A percentile compares a stretch with the other conserved stretches of the same genome.
phyloP scores from a whole-genome alignment of 192 early-diverging fungal species.

The Coemansia pectinata region DNA sequence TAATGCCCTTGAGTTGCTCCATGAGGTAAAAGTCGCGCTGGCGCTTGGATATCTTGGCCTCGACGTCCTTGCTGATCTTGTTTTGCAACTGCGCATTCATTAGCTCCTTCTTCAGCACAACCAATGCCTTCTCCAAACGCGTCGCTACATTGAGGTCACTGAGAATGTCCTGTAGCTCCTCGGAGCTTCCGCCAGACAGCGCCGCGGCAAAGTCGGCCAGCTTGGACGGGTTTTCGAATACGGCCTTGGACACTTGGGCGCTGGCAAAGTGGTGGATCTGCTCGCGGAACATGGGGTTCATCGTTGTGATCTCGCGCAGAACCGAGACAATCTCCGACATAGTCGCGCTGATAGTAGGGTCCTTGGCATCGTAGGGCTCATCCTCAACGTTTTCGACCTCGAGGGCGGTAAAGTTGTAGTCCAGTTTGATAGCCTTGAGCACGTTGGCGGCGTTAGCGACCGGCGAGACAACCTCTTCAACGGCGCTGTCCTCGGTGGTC shows the following conservation, averaged over 20 bases:
- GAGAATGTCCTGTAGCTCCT: conserved; percentile 89
- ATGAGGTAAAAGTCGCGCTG: conserved; percentile 99
- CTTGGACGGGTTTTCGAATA: conserved; percentile 92
- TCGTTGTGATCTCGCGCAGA: conserved; percentile 91
- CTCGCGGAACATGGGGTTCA: conserved; percentile 96
- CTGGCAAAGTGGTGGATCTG: conserved; percentile 98
- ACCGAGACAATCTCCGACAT: conserved; percentile 95
- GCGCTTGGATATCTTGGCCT: conserved; percentile 94
- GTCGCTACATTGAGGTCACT: conserved; percentile 89
- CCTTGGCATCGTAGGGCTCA: conserved; percentile 81
- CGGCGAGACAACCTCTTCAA: neutral
- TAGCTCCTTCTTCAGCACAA: conserved; percentile 96
- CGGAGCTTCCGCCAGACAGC: conserved; percentile 88
- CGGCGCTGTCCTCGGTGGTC: neutral
- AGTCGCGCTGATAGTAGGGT: conserved; percentile 84
- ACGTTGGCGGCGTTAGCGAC: conserved; percentile 29
- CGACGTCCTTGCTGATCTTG: conserved; percentile 97
- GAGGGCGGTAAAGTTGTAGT: conserved; percentile 80
- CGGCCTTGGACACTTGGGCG: conserved; percentile 91
- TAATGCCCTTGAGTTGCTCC: conserved; percentile 99
- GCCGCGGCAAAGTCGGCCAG: conserved; percentile 98
- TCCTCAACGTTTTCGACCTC: conserved; percentile 89
- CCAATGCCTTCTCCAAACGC: conserved; percentile 86
- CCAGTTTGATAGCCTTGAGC: conserved; percentile 35
- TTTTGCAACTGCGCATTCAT: conserved; percentile 96